Evolutionary conservation across 2,329 filamentous ascomycete species (phyloP).

Genomic region (Claviceps sp.): DNA sequence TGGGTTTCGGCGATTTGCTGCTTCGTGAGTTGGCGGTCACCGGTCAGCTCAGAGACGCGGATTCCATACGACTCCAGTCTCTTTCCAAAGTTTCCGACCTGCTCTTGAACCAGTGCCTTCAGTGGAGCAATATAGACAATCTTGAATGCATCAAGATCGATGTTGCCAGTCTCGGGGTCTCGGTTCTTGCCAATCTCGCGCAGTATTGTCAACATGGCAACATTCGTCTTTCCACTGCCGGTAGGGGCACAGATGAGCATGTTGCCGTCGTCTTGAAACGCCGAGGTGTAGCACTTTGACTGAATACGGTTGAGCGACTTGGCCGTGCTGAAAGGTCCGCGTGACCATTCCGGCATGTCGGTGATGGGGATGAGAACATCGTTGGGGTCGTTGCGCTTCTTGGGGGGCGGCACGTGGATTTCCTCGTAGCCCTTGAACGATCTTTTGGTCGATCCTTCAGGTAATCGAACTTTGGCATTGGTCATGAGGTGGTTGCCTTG

Average conservation of each 20-base stretch:
- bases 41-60: constrained; percentile 86
- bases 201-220: constrained; percentile 92
- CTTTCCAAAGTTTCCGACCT: constrained; percentile 94
- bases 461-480: constrained; percentile 88
- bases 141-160: constrained; percentile 93
- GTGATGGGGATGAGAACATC: constrained; percentile 74
- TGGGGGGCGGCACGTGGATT: constrained; percentile 89
- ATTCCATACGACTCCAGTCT: constrained; percentile 84
- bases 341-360: constrained; percentile 87
- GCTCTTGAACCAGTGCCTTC: constrained; percentile 92
- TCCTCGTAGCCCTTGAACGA: constrained; percentile 98
- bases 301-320: constrained; percentile 91
- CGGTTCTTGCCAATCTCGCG: constrained; percentile 94
- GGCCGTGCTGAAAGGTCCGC: constrained; percentile 69
- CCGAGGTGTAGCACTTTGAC: constrained; percentile 80
- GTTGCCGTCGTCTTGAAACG: constrained; percentile 89
- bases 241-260: constrained; percentile 97
- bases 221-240: constrained; percentile 95
- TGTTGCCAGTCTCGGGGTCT: constrained; percentile 77
- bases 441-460: constrained; percentile 87
- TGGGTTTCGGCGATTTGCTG: constrained; percentile 97
- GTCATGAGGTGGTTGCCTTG: constrained; percentile 99
- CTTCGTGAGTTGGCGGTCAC: constrained; percentile 95
- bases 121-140: constrained; percentile 95
- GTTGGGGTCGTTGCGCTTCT: constrained; percentile 67